phyloP scores from a whole-genome alignment of 306 rosid genomes.

The Cucurbita moschata region DNA sequence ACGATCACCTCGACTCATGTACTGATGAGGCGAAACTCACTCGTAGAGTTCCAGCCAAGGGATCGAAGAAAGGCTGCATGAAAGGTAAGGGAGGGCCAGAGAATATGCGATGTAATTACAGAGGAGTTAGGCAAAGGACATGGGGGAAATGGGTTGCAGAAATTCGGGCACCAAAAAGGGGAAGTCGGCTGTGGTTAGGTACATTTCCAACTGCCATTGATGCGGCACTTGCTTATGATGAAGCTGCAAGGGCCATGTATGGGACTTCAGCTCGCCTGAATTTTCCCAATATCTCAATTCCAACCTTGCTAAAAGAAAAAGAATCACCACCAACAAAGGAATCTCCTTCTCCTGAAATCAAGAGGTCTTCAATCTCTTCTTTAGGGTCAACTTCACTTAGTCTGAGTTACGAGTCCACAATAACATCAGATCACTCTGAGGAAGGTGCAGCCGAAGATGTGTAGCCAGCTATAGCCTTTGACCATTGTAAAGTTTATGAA shows the following conservation, averaged over 20 bases:
- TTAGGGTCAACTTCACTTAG: constrained; percentile 3
- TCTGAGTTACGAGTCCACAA: constrained; percentile 15
- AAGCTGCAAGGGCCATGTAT: constrained; percentile 79
- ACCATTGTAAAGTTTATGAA: constrained; percentile 12
- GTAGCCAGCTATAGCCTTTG: constrained; percentile 21
- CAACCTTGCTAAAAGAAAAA: constrained; percentile 27
- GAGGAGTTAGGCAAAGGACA: constrained; percentile 90
- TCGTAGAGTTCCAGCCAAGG: constrained; percentile 70
- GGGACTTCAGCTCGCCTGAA: constrained; percentile 63
- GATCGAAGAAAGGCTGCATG: constrained; percentile 86
- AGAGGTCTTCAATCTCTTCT: constrained; percentile 9
- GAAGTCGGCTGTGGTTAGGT: constrained; percentile 73
- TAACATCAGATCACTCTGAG: constrained; percentile 25
- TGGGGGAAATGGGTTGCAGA: constrained; percentile 97
- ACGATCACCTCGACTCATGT: constrained; percentile 41
- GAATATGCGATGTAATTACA: constrained; percentile 65
- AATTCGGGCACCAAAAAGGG: constrained; percentile 66
- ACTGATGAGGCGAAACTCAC: constrained; percentile 25
- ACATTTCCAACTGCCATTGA: constrained; percentile 61
- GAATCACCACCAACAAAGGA: constrained; percentile 8
- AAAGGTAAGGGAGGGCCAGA: constrained; percentile 94
- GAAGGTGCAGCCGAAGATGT: constrained; percentile 16
- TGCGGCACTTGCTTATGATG: constrained; percentile 81
- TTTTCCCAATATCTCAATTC: constrained; percentile 48
- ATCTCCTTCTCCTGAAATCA: constrained; percentile 1